Conservation (phyloP, 495 filamentous ascomycete genomes). For the Penicillium flavigenum region DNA sequence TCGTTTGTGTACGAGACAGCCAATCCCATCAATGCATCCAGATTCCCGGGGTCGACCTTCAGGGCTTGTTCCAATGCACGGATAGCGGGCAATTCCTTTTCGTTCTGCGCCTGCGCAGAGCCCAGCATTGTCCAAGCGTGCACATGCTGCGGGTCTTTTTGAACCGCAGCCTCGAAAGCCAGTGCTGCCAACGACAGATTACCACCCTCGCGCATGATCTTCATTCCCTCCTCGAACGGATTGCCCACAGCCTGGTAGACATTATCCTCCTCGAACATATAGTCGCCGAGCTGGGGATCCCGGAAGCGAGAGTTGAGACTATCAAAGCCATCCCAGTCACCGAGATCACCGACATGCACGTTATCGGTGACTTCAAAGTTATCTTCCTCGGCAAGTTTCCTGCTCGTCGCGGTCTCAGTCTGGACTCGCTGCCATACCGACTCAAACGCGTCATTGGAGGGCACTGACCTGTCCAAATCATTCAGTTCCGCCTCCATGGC, state of each 20-base stretch:
- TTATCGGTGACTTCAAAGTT: conserved; percentile 52
- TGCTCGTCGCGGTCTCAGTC: conserved; percentile 71
- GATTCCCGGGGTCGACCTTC: conserved; percentile 80
- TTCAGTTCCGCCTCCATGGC: conserved; percentile 89
- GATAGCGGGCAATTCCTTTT: conserved; percentile 97
- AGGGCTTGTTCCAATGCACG: conserved; percentile 92
- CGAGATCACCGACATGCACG: conserved; percentile 64
- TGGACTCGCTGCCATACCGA: conserved; percentile 83
- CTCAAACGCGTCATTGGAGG: conserved; percentile 75
- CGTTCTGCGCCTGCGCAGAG: conserved; percentile 91
- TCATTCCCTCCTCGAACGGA: conserved; percentile 86
- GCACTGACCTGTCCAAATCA: conserved; percentile 82
- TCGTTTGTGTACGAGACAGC: conserved; percentile 99
- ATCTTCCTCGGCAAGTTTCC: conserved; percentile 67
- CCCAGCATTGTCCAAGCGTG: conserved; percentile 93
- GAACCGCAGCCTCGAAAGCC: conserved; percentile 95
- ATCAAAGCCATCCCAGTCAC: conserved; percentile 72
- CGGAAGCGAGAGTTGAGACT: conserved; percentile 57
- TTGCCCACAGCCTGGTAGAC: conserved; percentile 72
- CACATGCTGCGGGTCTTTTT: conserved; percentile 81
- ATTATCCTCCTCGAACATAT: conserved; percentile 94
- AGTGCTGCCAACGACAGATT: conserved; percentile 92
- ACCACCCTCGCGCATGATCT: conserved; percentile 86
- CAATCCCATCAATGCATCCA: conserved; percentile 88
- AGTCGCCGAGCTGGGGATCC: conserved; percentile 79